Evolutionary conservation across 805 yeast species (phyloP).

Genomic region (Nakazawaea ernobii): DNA sequence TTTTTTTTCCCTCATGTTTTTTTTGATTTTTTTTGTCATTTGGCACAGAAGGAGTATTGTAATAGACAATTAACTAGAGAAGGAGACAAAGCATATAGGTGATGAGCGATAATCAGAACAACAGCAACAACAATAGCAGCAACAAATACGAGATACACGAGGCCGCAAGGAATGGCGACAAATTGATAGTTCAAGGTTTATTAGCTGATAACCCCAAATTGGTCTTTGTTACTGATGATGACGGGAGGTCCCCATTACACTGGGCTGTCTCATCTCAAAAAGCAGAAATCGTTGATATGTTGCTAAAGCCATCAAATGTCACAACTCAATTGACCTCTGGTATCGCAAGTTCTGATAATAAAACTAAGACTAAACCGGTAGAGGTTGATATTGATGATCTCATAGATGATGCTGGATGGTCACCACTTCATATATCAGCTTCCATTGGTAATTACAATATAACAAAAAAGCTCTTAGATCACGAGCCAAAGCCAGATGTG

Average conservation of each 20-base stretch:
- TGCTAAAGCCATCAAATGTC: conserved; percentile 32
- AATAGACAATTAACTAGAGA: neutral
- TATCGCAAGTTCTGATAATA: neutral
- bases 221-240: conserved; percentile 52
- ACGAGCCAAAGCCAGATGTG: conserved; percentile 53
- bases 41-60: neutral
- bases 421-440: conserved; percentile 78
- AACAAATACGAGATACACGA: conserved; percentile 37
- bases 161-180: conserved; percentile 61
- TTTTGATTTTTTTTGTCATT: neutral
- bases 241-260: conserved; percentile 75
- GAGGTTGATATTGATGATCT: conserved; percentile 61
- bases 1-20: neutral
- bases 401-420: conserved; percentile 80
- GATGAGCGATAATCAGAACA: neutral
- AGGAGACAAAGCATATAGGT: neutral
- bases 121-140: neutral
- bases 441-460: conserved; percentile 62
- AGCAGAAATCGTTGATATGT: conserved; percentile 40
- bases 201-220: conserved; percentile 44
- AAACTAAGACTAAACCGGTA: conserved; percentile 12
- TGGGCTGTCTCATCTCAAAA: conserved; percentile 79
- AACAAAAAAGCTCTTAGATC: conserved; percentile 42
- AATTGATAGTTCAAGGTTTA: conserved; percentile 43
- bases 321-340: conserved; percentile 10